Conservation (phyloP, 169 alveolate genomes). For the Plasmodium malariae region DNA sequence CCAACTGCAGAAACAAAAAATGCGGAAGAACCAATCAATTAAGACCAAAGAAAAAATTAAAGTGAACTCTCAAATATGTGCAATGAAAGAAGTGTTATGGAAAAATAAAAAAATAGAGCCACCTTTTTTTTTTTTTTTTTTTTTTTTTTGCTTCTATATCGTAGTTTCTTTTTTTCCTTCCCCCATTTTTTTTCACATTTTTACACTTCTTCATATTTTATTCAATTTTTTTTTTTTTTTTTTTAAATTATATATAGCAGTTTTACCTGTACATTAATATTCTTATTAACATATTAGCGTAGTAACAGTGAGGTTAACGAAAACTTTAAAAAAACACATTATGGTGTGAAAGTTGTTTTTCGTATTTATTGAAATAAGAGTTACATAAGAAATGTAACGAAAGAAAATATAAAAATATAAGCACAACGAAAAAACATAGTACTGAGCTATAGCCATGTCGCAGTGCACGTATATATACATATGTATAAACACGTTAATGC, state of each 20-base stretch:
- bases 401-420: not conserved
- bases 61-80: slow-evolving; percentile 78
- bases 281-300: too few species aligned
- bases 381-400: slow-evolving; percentile 10
- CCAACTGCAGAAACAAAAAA: slow-evolving; percentile 99
- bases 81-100: not conserved
- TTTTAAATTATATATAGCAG: too few species aligned
- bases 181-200: not conserved
- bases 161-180: not conserved
- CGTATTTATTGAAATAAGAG: too few species aligned
- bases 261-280: too few species aligned
- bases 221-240: not conserved
- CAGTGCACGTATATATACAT: not conserved
- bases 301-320: slow-evolving; percentile 2
- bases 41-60: slow-evolving; percentile 99
- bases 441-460: not conserved
- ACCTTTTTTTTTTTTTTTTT: not conserved
- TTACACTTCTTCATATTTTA: not conserved
- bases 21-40: slow-evolving; percentile 99
- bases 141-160: not conserved
- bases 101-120: not conserved
- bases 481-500: not conserved
- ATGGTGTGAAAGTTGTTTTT: too few species aligned
- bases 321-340: slow-evolving; percentile 39
- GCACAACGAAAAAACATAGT: not conserved